Evolutionary conservation across 257 asterid species (phyloP).

Genomic region (Prunella vulgaris): DNA sequence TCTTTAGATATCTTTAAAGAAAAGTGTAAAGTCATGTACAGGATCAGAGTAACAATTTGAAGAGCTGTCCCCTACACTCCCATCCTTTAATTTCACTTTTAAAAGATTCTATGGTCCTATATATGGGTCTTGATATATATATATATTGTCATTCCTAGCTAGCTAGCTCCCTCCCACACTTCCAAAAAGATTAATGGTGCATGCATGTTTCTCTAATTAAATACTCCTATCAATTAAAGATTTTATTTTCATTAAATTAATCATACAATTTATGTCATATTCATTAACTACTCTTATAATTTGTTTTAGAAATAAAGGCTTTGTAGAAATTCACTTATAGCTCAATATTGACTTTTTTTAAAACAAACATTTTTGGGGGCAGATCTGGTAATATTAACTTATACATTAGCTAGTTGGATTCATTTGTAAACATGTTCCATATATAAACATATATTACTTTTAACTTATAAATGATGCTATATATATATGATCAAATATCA

Average conservation of each 20-base stretch:
- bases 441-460: neutral
- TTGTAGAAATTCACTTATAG: neutral
- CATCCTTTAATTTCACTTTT: constrained; percentile 12
- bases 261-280: neutral
- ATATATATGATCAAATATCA: too few species aligned
- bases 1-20: too few species aligned
- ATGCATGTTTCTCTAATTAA: neutral
- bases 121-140: neutral
- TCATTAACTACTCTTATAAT: neutral
- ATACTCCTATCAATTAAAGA: neutral
- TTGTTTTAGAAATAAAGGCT: neutral
- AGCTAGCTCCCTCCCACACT: too few species aligned
- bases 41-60: neutral
- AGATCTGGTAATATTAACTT: too few species aligned
- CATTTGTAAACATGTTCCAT: too few species aligned
- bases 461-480: neutral
- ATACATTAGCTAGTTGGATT: too few species aligned
- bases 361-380: too few species aligned
- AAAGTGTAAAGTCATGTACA: neutral
- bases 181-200: neutral
- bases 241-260: too few species aligned
- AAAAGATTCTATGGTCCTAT: constrained; percentile 2
- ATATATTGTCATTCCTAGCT: neutral
- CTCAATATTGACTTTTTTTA: neutral
- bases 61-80: constrained; percentile 22